These are phyloP conservation scores for Sugiyamaella japonica DNA, from an alignment of 1,139 yeast genomes.

Conservation along the genomic window DNA sequence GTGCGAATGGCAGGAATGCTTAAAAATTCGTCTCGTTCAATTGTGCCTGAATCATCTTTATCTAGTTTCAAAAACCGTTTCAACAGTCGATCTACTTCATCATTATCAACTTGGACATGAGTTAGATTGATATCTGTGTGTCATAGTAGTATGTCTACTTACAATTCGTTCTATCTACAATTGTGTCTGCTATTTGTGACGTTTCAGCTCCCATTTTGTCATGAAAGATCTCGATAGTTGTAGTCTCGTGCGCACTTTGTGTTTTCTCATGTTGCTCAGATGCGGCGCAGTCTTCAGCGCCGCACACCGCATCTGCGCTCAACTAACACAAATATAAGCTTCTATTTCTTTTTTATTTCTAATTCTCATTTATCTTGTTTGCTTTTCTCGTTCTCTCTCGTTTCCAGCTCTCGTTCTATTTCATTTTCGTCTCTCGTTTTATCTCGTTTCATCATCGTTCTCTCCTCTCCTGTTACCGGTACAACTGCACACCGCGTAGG, in stretches of 20 bases:
- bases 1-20: conserved; percentile 90
- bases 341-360: no score
- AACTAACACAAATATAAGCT: no score
- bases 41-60: conserved; percentile 88
- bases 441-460: not conserved
- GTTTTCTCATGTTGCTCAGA: not conserved
- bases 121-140: not conserved
- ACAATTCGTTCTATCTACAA: conserved; percentile 76
- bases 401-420: not conserved
- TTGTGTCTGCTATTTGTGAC: conserved; percentile 63
- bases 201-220: conserved; percentile 63
- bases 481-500: not conserved
- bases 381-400: no score
- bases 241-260: not conserved
- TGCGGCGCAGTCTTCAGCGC: not conserved
- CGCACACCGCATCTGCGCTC: no score
- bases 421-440: not conserved
- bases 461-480: not conserved
- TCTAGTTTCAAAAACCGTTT: conserved; percentile 95
- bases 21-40: conserved; percentile 85
- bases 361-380: no score
- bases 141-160: conserved; percentile 28
- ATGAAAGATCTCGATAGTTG: not conserved
- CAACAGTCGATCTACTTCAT: conserved; percentile 87
- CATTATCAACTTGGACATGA: conserved; percentile 46